Percentiles rank a stretch among this genome's conserved stretches.
Conservation (phyloP, 73 alveolate genomes). For the Diophrys sp. region DNA sequence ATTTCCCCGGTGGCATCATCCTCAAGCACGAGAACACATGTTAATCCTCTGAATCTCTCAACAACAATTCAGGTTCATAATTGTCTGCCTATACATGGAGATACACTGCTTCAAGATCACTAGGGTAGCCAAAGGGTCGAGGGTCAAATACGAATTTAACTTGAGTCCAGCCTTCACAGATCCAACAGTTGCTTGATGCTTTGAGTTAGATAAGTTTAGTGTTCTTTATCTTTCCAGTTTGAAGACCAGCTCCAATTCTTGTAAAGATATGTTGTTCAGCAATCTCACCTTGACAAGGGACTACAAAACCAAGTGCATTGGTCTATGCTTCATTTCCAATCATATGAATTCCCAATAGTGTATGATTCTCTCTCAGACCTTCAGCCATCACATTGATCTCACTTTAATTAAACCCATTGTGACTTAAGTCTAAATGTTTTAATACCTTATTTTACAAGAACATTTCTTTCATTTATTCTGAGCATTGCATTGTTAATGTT, state of each 20-base stretch:
- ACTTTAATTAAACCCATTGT: constrained; percentile 14
- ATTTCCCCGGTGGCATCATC: constrained; percentile 54
- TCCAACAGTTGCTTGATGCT: constrained; percentile 69
- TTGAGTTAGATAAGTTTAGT: background rate
- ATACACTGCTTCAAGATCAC: constrained; percentile 6
- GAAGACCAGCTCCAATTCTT: constrained; percentile 4
- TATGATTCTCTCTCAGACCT: constrained; percentile 47
- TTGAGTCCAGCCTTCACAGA: constrained; percentile 94
- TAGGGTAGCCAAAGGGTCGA: background rate
- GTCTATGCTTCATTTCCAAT: constrained; percentile 44
- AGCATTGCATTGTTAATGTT: background rate
- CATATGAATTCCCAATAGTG: constrained; percentile 49
- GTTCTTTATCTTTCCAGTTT: background rate
- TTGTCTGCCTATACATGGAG: constrained; percentile 39
- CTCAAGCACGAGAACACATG: constrained; percentile 21
- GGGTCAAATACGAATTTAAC: constrained; percentile 64
- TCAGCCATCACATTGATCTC: constrained; percentile 36
- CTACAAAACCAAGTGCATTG: constrained; percentile 48
- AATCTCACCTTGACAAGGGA: background rate
- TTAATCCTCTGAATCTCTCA: constrained; percentile 25
- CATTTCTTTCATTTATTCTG: constrained; percentile 32
- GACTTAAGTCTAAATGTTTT: constrained; percentile 41
- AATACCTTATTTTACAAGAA: constrained; percentile 23
- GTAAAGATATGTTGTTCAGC: constrained; percentile 7
- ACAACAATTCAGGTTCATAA: constrained; percentile 40